phyloP scores from a whole-genome alignment of 768 basidiomycete genomes.

The Fomitopsis pulvina region DNA sequence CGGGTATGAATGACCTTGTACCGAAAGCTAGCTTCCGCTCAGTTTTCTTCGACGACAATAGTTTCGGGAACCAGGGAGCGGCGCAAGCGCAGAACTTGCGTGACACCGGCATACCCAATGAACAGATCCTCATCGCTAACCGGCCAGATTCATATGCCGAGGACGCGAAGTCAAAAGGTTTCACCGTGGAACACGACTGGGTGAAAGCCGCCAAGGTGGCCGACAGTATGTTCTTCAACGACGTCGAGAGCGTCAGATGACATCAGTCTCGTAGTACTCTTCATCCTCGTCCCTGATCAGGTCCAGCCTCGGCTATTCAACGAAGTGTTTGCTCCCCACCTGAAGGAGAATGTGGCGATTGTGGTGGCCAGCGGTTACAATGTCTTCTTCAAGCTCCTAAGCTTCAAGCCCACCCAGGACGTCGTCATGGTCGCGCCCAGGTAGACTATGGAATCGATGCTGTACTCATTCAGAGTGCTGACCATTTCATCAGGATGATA shows the following conservation, averaged over 20 bases:
- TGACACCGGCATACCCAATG: conserved; percentile 56
- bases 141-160: conserved; percentile 51
- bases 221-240: conserved; percentile 39
- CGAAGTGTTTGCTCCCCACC: conserved; percentile 38
- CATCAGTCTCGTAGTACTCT: conserved; percentile 36
- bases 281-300: conserved; percentile 59
- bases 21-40: not conserved
- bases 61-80: conserved; percentile 62
- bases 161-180: conserved; percentile 49
- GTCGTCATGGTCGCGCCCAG: conserved; percentile 65
- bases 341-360: conserved; percentile 43
- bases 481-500: conserved; percentile 42
- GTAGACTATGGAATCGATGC: conserved; percentile 20
- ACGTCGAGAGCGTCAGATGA: not conserved
- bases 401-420: conserved; percentile 46
- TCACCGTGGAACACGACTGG: conserved; percentile 52
- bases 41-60: conserved; percentile 16
- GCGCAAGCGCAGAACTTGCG: conserved; percentile 62
- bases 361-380: conserved; percentile 64
- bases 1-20: conserved; percentile 32
- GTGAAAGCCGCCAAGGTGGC: conserved; percentile 47
- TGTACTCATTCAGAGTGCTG: not conserved
- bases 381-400: conserved; percentile 52
- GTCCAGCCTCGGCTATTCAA: conserved; percentile 61
- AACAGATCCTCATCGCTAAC: conserved; percentile 55